Evolutionary conservation across 202 grass and related monocot species (phyloP).

Genomic region (Zizania palustris): DNA sequence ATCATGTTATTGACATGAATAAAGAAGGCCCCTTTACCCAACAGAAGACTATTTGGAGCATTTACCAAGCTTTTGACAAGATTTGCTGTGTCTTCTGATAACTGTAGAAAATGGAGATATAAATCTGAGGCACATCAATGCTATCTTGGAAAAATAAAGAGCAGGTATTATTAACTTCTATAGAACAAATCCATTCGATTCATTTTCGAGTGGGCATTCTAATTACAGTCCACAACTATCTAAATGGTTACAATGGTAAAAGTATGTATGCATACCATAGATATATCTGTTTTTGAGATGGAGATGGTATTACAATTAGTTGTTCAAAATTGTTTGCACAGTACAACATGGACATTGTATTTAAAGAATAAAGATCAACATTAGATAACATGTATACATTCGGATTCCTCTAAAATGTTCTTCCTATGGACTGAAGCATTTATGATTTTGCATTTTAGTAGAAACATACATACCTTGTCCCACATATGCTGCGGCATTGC

Average conservation of each 20-base stretch:
- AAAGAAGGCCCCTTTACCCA: conserved; percentile 81
- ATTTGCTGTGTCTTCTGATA: conserved; percentile 68
- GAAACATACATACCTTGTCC: conserved; percentile 68
- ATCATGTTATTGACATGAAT: conserved; percentile 83
- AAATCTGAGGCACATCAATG: neutral
- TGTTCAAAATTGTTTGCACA: conserved; percentile 8
- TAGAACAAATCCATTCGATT: neutral
- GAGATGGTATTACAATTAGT: neutral
- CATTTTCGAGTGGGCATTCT: conserved; percentile 5
- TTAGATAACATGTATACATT: neutral
- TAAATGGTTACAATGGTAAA: neutral
- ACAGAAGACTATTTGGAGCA: conserved; percentile 80
- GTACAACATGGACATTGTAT: neutral
- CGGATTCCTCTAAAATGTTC: neutral
- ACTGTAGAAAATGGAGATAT: conserved; percentile 46
- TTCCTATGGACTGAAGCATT: neutral
- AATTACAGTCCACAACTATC: neutral
- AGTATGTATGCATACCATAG: neutral
- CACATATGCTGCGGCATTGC: conserved; percentile 95
- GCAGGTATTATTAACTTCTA: neutral
- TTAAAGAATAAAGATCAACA: neutral
- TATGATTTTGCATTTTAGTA: conserved; percentile 7
- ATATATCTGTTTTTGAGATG: conserved; percentile 11
- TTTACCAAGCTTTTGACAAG: conserved; percentile 76
- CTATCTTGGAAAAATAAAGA: neutral